A percentile compares a stretch with the other conserved stretches of the same genome.
Evolutionary conservation across 305 asterid species (phyloP).

Genomic region (Rubia occidens): DNA sequence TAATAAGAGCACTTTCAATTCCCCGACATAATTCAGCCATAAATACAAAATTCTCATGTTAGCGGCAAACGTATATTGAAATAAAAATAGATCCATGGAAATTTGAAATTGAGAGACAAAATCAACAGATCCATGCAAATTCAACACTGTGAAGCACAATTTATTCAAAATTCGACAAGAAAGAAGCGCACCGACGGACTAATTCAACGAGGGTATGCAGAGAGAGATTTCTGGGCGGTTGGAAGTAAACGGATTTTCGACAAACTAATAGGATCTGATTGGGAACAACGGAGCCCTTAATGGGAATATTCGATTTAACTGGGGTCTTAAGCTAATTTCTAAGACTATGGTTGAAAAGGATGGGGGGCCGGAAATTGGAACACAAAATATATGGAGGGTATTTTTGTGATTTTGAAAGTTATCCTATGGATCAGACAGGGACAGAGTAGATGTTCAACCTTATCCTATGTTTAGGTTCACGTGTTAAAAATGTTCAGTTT

Average conservation of each 20-base stretch:
- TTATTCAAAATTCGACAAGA: neutral
- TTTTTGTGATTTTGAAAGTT: neutral
- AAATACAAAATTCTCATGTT: neutral
- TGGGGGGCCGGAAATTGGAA: neutral
- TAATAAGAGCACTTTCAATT: neutral
- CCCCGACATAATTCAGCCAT: neutral
- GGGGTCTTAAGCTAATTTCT: constrained; percentile 1
- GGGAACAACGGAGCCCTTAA: neutral
- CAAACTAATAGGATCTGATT: neutral
- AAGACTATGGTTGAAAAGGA: neutral
- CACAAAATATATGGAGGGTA: neutral
- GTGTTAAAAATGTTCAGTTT: neutral
- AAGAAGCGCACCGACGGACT: neutral
- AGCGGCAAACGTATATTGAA: neutral
- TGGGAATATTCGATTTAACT: constrained; percentile 14
- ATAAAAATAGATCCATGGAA: neutral
- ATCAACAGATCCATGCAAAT: neutral
- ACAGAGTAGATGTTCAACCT: neutral
- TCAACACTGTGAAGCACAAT: neutral
- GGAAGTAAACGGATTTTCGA: constrained; percentile 6
- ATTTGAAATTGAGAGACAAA: neutral
- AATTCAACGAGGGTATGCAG: neutral
- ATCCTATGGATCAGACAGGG: neutral
- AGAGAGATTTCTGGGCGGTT: constrained; percentile 13
- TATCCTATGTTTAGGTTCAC: constrained; percentile 9